These are phyloP conservation scores for Teunomyces funiuensis DNA, from an alignment of 805 yeast species.

Conservation along the genomic window DNA sequence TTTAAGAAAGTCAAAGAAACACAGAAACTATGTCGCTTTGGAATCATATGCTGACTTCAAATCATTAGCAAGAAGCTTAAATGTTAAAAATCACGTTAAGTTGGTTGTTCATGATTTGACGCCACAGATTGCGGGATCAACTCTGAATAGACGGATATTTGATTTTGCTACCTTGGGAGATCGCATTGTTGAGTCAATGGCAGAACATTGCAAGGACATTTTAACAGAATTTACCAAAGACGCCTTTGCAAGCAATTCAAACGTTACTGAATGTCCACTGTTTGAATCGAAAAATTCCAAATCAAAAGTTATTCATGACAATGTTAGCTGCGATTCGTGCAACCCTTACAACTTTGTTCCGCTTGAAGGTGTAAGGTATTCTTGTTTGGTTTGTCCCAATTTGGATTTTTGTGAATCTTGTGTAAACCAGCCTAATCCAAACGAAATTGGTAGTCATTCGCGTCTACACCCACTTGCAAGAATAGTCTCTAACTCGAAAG, in stretches of 20 bases:
- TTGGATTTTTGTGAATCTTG: slow-evolving; percentile 51
- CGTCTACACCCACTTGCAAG: slow-evolving; percentile 32
- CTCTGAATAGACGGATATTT: slow-evolving; percentile 7
- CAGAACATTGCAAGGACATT: slow-evolving; percentile 26
- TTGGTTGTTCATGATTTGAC: slow-evolving; percentile 25
- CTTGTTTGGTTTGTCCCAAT: slow-evolving; percentile 52
- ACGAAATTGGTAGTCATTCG: slow-evolving; percentile 20
- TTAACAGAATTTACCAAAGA: slow-evolving; percentile 15
- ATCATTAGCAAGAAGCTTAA: slow-evolving; percentile 44
- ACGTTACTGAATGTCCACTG: not conserved
- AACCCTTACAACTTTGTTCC: slow-evolving; percentile 28
- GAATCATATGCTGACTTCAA: slow-evolving; percentile 40
- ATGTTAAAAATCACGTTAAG: slow-evolving; percentile 46
- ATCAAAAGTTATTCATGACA: slow-evolving; percentile 18
- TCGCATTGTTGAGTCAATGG: slow-evolving; percentile 27
- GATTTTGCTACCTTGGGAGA: slow-evolving; percentile 25
- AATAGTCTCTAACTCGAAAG: slow-evolving; percentile 9
- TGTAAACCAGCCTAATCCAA: slow-evolving; percentile 15
- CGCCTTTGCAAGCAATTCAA: slow-evolving; percentile 5
- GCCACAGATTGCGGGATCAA: not conserved
- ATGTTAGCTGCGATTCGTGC: slow-evolving; percentile 38
- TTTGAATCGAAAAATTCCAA: not conserved
- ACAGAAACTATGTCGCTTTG: slow-evolving; percentile 39
- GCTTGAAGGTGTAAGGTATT: slow-evolving; percentile 47
- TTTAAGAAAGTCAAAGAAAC: slow-evolving; percentile 48